These are phyloP conservation scores for Gaultheria prostrata DNA, from an alignment of 148 eudicot genomes.

Conservation along the genomic window DNA sequence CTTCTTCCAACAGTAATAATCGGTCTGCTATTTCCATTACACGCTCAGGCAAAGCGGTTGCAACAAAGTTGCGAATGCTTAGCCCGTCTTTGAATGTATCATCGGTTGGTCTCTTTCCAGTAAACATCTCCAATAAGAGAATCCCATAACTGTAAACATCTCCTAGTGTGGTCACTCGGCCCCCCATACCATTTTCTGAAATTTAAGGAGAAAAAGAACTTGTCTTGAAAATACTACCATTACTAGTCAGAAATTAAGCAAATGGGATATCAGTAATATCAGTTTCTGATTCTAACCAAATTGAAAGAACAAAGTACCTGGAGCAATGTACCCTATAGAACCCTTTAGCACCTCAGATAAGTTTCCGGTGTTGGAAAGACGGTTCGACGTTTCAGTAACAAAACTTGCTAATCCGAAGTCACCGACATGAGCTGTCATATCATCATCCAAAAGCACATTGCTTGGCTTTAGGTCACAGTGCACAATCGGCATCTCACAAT, in stretches of 20 bases:
- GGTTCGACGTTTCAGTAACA: background rate
- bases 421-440: slow-evolving; percentile 17
- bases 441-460: slow-evolving; percentile 20
- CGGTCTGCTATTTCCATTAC: slow-evolving; percentile 10
- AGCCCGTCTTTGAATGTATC: slow-evolving; percentile 15
- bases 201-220: background rate
- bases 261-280: background rate
- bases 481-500: slow-evolving; percentile 18
- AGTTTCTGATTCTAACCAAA: background rate
- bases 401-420: slow-evolving; percentile 24
- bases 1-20: background rate
- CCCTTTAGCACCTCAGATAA: slow-evolving; percentile 15
- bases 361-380: background rate
- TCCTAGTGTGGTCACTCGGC: slow-evolving; percentile 5
- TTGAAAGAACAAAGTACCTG: slow-evolving; percentile 2
- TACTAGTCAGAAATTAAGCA: background rate
- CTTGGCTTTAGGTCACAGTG: slow-evolving; percentile 29
- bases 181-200: slow-evolving; percentile 23
- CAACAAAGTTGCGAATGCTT: slow-evolving; percentile 14
- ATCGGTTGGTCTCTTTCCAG: slow-evolving; percentile 14
- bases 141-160: slow-evolving; percentile 25
- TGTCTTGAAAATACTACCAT: background rate
- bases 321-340: slow-evolving; percentile 21
- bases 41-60: slow-evolving; percentile 9
- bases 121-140: slow-evolving; percentile 19